Percentiles rank a stretch among this genome's conserved stretches.
Evolutionary conservation across 2,329 filamentous ascomycete genomes (phyloP).

Genomic region (Fusarium verrucosum): DNA sequence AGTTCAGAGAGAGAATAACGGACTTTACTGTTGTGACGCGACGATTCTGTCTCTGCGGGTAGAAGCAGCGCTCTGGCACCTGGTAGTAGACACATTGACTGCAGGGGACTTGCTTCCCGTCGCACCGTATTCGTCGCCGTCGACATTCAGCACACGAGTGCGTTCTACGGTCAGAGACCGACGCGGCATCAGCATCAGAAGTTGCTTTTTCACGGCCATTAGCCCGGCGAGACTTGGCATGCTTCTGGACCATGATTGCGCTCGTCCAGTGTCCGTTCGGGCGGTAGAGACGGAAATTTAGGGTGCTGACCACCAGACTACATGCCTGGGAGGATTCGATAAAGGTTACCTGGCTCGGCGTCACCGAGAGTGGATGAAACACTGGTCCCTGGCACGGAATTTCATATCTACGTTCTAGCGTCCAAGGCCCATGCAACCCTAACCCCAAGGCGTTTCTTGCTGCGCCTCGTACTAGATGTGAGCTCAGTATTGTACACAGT

Average conservation of each 20-base stretch:
- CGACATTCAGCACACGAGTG: conserved; percentile 20
- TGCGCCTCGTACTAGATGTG: too few species aligned
- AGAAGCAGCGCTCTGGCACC: conserved; percentile 15
- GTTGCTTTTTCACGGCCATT: neutral
- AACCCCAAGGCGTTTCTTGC: too few species aligned
- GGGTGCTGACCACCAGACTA: neutral
- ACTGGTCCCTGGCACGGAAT: neutral
- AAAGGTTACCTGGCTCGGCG: too few species aligned
- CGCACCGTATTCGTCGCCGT: conserved; percentile 16
- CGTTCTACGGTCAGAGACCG: neutral
- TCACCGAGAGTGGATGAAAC: neutral
- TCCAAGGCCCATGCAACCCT: neutral
- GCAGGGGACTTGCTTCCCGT: conserved; percentile 5
- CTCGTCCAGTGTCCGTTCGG: neutral
- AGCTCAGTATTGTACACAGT: too few species aligned
- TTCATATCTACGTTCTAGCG: neutral
- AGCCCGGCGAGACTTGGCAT: neutral
- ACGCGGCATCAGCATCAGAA: neutral
- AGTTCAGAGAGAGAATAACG: too few species aligned
- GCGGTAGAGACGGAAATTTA: too few species aligned
- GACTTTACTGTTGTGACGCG: neutral
- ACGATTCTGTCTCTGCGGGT: conserved; percentile 11
- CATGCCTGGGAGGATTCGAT: neutral
- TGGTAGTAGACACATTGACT: conserved; percentile 19
- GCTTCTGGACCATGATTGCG: neutral